Base-by-base conservation (phyloP, 768 basidiomycete genomes). In the Boletellus emodensis region DNA sequence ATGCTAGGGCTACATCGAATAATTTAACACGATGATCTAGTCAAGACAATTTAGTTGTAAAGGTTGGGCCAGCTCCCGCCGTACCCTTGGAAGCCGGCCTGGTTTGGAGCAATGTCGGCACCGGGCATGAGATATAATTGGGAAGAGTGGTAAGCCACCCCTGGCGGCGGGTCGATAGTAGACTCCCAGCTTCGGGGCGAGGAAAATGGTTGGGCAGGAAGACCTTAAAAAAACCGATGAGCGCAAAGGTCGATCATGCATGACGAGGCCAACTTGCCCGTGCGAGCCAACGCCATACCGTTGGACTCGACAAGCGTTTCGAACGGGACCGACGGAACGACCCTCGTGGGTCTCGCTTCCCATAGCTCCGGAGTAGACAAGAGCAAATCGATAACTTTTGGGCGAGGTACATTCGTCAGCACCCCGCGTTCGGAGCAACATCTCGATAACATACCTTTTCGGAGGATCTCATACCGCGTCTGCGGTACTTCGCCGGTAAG, bases 391-490 rank as follows among this genome's bases (percentile, higher is more conserved):
- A 40, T 59, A 7, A 48, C 61, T 62, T 30, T 40, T 37, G 12
- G 1, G 11, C 3, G 35, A 40, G 49, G 9, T n/a, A 47, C 8
- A 26, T 13, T 9, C 5, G 13, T 56, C 9, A 52, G 48, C 2
- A 17, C 3, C 14, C 17, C 30, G 14, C 12, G 13, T 3, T 36
- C 0, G 28, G 22, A 15, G 28, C 7, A 13, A 10, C 2, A 40
- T 24, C 8, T 8, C 1, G 15, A 28, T 11, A 36, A 43, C 43
- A 48, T 13, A 60, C 64, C 61, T 58, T 50, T 57, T 20, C 18
- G 54, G 9, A 67, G 46, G 28, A 52, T 54, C 14, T 67, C 65
- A 5, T 62, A 46, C 10, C 65, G 57, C 2, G 54, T 62, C 8
- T 46, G 52, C 0, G 34, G 46, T 17, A 46, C 54, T 22, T 53